Base-by-base conservation (phyloP, 495 filamentous ascomycete genomes). In the Oidiodendron maius region DNA sequence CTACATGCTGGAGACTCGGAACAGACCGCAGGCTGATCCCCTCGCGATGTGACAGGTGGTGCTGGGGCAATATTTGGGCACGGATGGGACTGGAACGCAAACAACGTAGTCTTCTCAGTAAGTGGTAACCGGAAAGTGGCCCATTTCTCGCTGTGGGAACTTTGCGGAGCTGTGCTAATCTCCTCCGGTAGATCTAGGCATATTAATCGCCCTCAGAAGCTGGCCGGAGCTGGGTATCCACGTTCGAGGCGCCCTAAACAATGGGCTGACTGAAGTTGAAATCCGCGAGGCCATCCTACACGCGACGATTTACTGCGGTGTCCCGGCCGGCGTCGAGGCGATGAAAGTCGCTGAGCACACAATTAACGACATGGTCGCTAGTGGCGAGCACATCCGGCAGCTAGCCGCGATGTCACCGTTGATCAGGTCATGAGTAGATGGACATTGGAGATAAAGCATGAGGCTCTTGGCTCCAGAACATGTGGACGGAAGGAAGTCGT, bases 291-390 rank as follows among this genome's bases (percentile, higher is more conserved):
- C 74, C 12, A 63, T 79, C 18, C 55, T 77, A 44, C 75, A 81
- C 46, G 70, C 70, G 16, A 69, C 70, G 4, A 68, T 65, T 18
- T 81, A 80, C 56, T 77, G 74, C 54, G 77, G 77, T 11, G 61
- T 76, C 16, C 78, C 78, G 9, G 75, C 76, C 9, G 75, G 75
- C n/a, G 63, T 79, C 36, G 73, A 82, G 44, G 77, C 65, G 3
- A 72, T 71, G 53, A 67, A 64, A 45, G 53, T 59, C 9, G 65
- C 68, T 3, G 62, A 69, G 56, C 64, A 53, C 42, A 63, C 64
- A 9, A 45, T 68, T 3, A 51, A 64, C 35, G 65, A 67, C 52
- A 67, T 67, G 64, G 59, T 56, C 15, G 64, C 61, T 46, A 62
- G 59, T 28, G 63, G 63, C 0, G 64, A 68, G 52, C 49, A 50